Evolutionary conservation across 345 rosid genomes (phyloP), one percentile per base, ranked within the genome.

Genomic region (Mercurialis annua): DNA sequence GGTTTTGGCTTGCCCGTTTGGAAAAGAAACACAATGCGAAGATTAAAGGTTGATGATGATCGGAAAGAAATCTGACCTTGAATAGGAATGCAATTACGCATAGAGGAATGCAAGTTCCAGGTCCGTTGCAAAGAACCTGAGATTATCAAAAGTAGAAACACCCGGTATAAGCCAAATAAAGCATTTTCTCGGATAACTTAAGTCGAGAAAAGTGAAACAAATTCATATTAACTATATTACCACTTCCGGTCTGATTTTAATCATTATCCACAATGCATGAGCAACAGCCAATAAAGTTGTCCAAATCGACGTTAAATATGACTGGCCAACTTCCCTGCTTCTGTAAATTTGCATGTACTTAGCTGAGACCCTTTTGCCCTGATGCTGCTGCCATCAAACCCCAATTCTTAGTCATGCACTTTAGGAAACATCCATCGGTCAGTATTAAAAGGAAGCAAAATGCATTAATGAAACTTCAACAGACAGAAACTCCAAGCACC

Each of bases 291-390:
- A 75, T 69, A 89, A 77, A 67, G 97, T 87, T 67, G 97, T 88
- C 79, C 90, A 86, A 42, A 87, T 80, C 67, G 96, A 94, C 57
- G 99, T 94, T 60, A 86, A 50, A 70, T 89, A 91, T 20, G 96
- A 91, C 67, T 91, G 98, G 58, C 98, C 99, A 67, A 91, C 99
- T 83, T 94, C 98, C 70, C 99, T 81, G 73, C 98, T 94, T 75
- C 96, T 87, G 68, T 86, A 87, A 54, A 91, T 89, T 78, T 85
- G 92, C 85, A 81, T 75, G 65, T 81, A 87, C 79, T 80, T 76
- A n/a, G 79, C 80, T 8, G 82, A 58, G 30, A 23, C 59, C 55
- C 65, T 78, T 70, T 73, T 83, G 29, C 49, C 21, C 34, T 42
- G 85, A 63, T 24, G 67, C 93, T 85, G 79, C 62, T 65, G 47